Evolutionary conservation across 2,329 filamentous ascomycete genomes (phyloP).

Genomic region (Trichoderma citrinoviride): DNA sequence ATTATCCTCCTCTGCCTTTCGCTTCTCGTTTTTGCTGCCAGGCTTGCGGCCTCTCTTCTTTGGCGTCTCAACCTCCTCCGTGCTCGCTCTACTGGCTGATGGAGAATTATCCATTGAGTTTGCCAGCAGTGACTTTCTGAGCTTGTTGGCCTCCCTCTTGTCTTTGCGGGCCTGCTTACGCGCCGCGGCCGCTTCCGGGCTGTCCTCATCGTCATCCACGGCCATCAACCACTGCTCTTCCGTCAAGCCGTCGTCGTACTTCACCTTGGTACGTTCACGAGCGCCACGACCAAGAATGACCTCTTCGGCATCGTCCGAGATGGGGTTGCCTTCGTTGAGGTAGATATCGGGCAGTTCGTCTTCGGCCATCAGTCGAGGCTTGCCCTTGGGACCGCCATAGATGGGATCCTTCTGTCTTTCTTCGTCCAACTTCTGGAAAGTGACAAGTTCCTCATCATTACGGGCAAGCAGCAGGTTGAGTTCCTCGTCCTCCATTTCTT

Average conservation of each 20-base stretch:
- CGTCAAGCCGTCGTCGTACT: constrained; percentile 94
- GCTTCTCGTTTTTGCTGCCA: constrained; percentile 72
- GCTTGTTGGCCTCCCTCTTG: constrained; percentile 72
- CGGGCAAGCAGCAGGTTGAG: constrained; percentile 92
- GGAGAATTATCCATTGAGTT: constrained; percentile 65
- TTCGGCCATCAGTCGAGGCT: constrained; percentile 81
- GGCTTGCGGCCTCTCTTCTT: constrained; percentile 87
- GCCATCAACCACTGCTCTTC: constrained; percentile 99
- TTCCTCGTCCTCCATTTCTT: constrained; percentile 98
- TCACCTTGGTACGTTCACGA: constrained; percentile 88
- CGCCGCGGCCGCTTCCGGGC: constrained; percentile 86
- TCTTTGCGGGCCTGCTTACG: constrained; percentile 85
- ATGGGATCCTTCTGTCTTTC: constrained; percentile 62
- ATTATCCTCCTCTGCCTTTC: constrained; percentile 78
- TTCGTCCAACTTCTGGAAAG: constrained; percentile 82
- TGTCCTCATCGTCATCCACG: constrained; percentile 94
- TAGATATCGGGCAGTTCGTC: constrained; percentile 93
- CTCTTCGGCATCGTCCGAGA: constrained; percentile 76
- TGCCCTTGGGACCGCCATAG: constrained; percentile 70
- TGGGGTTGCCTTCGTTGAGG: constrained; percentile 77
- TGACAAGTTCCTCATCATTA: constrained; percentile 70
- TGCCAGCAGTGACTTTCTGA: constrained; percentile 50
- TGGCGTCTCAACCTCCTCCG: constrained; percentile 71
- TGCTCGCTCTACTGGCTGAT: constrained; percentile 74
- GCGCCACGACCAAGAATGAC: constrained; percentile 79